Percentiles rank a stretch among this genome's conserved stretches.
Evolutionary conservation across 495 filamentous ascomycete genomes (phyloP).

Genomic region (Staphylotrichum longicolle): DNA sequence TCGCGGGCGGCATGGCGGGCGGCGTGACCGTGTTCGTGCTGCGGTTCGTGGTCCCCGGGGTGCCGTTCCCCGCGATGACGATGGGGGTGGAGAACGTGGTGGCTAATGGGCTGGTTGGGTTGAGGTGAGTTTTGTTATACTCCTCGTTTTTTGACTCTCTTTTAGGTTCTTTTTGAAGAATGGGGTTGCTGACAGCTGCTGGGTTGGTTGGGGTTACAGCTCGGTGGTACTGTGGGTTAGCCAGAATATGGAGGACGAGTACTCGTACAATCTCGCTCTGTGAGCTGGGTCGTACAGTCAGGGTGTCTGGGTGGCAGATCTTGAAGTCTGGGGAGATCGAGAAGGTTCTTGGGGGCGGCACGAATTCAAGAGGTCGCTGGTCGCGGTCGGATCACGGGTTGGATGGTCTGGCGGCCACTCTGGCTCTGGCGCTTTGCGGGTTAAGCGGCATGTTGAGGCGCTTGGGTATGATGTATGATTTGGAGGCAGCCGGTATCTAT

Average conservation of each 20-base stretch:
- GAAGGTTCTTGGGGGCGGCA: too few species aligned
- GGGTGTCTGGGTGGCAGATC: too few species aligned
- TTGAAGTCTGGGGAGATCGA: too few species aligned
- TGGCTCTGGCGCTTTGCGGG: conserved; percentile 6
- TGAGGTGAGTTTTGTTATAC: conserved; percentile 33
- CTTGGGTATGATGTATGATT: conserved; percentile 17
- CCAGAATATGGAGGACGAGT: conserved; percentile 99
- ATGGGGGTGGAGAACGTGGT: conserved; percentile 94
- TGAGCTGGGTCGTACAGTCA: conserved; percentile 38
- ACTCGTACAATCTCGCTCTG: conserved; percentile 90
- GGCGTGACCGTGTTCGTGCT: conserved; percentile 86
- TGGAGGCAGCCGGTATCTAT: conserved; percentile 2
- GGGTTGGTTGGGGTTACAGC: conserved; percentile 41
- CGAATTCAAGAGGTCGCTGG: too few species aligned
- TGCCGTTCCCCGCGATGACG: conserved; percentile 78
- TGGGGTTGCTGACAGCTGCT: conserved; percentile 16
- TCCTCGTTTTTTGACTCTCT: background rate
- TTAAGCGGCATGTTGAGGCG: conserved; percentile 5
- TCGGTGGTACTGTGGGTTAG: conserved; percentile 91
- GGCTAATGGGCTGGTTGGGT: conserved; percentile 81
- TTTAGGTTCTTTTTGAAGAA: background rate
- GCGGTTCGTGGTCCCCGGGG: conserved; percentile 80
- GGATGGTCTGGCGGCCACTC: conserved; percentile 5
- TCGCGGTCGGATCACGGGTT: background rate
- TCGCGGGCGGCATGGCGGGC: conserved; percentile 93